Evolutionary conservation across 2,329 filamentous ascomycete genomes (phyloP).

Genomic region (Byssochlamys sp.): DNA sequence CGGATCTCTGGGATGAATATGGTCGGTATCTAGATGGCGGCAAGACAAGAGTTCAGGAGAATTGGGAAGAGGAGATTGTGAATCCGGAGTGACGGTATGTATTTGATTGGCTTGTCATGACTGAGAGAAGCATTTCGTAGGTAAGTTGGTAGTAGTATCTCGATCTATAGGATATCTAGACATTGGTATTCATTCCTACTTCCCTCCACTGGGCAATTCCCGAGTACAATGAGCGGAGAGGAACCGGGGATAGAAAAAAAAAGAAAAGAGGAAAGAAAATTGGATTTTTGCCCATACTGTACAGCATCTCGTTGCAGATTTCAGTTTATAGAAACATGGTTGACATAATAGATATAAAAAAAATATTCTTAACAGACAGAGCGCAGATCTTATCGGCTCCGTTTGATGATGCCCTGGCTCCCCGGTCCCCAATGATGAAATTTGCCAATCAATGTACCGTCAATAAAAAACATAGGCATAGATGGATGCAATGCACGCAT

Average conservation of each 20-base stretch:
- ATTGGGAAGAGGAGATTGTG: slow-evolving; percentile 21
- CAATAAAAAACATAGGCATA: slow-evolving; percentile 14
- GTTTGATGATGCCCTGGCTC: slow-evolving; percentile 3
- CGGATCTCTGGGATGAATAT: slow-evolving; percentile 68
- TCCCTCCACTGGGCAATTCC: no score
- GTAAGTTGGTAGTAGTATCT: no score
- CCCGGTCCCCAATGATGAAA: slow-evolving; percentile 18
- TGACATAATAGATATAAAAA: neutral
- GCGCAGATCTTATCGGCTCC: slow-evolving; percentile 9
- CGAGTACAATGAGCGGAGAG: no score
- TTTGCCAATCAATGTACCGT: slow-evolving; percentile 16
- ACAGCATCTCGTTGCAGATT: slow-evolving; percentile 20
- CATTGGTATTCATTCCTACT: no score
- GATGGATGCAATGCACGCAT: slow-evolving; percentile 9
- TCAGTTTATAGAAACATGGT: neutral
- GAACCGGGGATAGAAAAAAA: slow-evolving; percentile 8
- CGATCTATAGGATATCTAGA: no score
- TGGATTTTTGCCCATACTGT: slow-evolving; percentile 28
- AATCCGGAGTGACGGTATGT: slow-evolving; percentile 8
- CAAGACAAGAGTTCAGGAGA: slow-evolving; percentile 1
- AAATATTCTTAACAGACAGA: slow-evolving; percentile 19
- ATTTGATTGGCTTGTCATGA: no score
- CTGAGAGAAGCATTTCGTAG: no score
- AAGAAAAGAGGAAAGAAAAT: slow-evolving; percentile 20
- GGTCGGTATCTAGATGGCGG: slow-evolving; percentile 35